Base-by-base conservation (phyloP, 1,139 yeast species). In the Eremothecium gossypii region DNA sequence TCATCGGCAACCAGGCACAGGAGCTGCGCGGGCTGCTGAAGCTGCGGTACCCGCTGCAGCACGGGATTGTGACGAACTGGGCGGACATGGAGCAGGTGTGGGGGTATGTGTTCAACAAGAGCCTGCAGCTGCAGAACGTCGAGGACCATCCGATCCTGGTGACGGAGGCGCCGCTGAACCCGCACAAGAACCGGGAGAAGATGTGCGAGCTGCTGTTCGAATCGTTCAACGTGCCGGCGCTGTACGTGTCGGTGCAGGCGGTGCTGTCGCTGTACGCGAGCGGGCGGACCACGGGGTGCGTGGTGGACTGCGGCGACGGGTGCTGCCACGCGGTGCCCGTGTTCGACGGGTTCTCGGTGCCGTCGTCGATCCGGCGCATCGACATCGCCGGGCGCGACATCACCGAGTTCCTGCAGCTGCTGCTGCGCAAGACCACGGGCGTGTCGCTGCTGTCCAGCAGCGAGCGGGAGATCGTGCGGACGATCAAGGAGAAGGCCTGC, bases 201-300 rank as follows among this genome's bases (percentile, higher is more conserved):
- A 77, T 83, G 70, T 80, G 89, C 40, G 91, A 86, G 63, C 64
- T 85, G 2, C 65, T 86, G 45, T 89, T 85, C 62, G 97, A 89
- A 57, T 80, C 78, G 37, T 84, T 86, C 64, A 79, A 79, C 52
- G 76, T 83, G n/a, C 96, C 96, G 1, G 89, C 96, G 7, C 56
- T 86, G n/a, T 85, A 85, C 58, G 67, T 86, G 12, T 76, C 87
- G 2, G 73, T 84, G 38, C 96, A 87, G 52, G 93, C 95, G 0
- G 89, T 87, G 10, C 67, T 89, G 41, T 76, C 96, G 2, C 66
- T 89, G 30, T 89, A 89, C 64, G 89, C 96, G 0, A 75, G 85
- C 2, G 97, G 97, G 0, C 68, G 87, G 51, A 89, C 96, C 2
- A 87, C 95, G 0, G 97, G 97, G 1, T 75, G 85, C 33, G 95